Conservation (phyloP, 148 eudicot genomes). For the Cornus kousa region DNA sequence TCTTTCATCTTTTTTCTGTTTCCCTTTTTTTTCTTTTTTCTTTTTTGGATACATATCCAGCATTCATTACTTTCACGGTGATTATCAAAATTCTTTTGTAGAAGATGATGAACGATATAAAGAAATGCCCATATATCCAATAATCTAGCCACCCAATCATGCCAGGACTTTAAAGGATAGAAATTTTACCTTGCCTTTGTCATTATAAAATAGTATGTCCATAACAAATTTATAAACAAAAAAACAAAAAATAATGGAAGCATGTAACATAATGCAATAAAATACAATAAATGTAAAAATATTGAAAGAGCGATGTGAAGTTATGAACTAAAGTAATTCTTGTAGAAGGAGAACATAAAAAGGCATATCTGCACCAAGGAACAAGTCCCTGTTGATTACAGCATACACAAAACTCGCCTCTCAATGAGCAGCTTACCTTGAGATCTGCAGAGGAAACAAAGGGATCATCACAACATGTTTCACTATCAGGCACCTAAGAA, state of each 20-base stretch:
- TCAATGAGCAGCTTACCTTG: conserved; percentile 52
- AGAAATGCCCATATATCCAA: not conserved
- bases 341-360: not conserved
- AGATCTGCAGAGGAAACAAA: conserved; percentile 56
- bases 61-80: not conserved
- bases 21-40: not conserved
- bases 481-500: not conserved
- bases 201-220: not conserved
- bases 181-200: conserved; percentile 3
- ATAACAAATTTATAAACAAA: too few species aligned
- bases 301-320: not conserved
- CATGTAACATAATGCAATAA: not conserved
- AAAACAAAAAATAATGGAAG: not conserved
- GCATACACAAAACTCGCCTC: conserved; percentile 7
- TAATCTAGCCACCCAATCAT: conserved; percentile 1
- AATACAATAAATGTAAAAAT: not conserved
- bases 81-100: not conserved
- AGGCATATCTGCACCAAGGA: conserved; percentile 10
- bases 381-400: conserved; percentile 7
- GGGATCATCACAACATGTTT: conserved; percentile 11
- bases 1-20: not conserved
- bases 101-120: not conserved
- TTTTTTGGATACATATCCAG: not conserved
- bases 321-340: not conserved
- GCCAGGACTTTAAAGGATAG: not conserved